Evolutionary conservation across 805 yeast genomes (phyloP).

Genomic region (Wickerhamiella domercqiae): DNA sequence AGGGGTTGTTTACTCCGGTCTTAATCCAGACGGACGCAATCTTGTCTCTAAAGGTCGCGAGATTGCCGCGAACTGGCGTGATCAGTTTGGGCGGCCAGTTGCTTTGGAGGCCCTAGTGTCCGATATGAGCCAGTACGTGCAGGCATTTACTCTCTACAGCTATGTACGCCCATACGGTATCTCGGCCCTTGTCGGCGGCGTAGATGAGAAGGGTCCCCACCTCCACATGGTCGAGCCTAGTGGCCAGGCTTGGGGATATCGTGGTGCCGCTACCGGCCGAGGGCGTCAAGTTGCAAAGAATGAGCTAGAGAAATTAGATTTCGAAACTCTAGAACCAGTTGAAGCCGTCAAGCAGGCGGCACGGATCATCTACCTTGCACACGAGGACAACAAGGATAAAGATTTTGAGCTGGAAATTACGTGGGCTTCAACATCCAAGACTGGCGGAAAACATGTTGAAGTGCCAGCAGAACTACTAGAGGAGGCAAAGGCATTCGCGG

Average conservation of each 20-base stretch:
- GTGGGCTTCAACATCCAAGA: slow-evolving; percentile 68
- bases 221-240: slow-evolving; percentile 95
- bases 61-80: slow-evolving; percentile 69
- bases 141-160: slow-evolving; percentile 87
- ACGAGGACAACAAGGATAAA: slow-evolving; percentile 95
- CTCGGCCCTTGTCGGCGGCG: slow-evolving; percentile 83
- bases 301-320: slow-evolving; percentile 80
- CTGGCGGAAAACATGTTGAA: slow-evolving; percentile 62
- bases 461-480: slow-evolving; percentile 66
- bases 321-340: slow-evolving; percentile 47
- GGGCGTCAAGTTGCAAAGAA: slow-evolving; percentile 98
- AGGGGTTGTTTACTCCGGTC: slow-evolving; percentile 90
- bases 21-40: slow-evolving; percentile 93
- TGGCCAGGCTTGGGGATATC: slow-evolving; percentile 95
- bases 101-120: slow-evolving; percentile 71
- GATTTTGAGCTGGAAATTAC: slow-evolving; percentile 89
- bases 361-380: slow-evolving; percentile 80
- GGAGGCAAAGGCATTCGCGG: slow-evolving; percentile 75
- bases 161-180: slow-evolving; percentile 98
- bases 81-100: slow-evolving; percentile 59
- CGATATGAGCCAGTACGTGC: slow-evolving; percentile 80
- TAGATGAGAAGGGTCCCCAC: slow-evolving; percentile 80
- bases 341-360: slow-evolving; percentile 94
- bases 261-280: slow-evolving; percentile 95
- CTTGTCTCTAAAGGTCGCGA: slow-evolving; percentile 84